Evolutionary conservation across 345 rosid genomes (phyloP).

Genomic region (Hibiscus trionum): DNA sequence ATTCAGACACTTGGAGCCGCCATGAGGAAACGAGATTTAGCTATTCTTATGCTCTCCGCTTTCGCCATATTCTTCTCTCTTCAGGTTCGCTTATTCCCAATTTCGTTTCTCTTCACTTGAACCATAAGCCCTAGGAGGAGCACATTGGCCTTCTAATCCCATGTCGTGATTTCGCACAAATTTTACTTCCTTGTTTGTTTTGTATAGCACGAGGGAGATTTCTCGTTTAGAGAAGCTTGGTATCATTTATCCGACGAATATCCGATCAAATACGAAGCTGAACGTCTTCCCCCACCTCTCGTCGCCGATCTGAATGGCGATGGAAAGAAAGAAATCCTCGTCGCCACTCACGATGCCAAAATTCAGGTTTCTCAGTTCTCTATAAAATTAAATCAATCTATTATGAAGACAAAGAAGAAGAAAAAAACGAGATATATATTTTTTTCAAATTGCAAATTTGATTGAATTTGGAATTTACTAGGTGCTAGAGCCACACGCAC

Average conservation of each 20-base stretch:
- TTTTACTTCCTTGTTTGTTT: background rate
- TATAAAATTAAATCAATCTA: background rate
- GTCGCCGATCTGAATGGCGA: conserved; percentile 93
- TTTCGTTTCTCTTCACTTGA: background rate
- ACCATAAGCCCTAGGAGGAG: background rate
- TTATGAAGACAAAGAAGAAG: background rate
- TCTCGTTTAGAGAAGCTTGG: conserved; percentile 96
- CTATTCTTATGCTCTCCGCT: conserved; percentile 94
- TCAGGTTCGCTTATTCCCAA: conserved; percentile 41
- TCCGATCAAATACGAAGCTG: conserved; percentile 82
- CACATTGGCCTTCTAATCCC: conserved; percentile 15
- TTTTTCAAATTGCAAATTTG: background rate
- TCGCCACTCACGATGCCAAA: conserved; percentile 90
- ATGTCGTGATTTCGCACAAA: background rate
- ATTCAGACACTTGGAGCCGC: too few relatives aligned
- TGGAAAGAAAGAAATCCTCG: conserved; percentile 81
- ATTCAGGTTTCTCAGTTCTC: conserved; percentile 48
- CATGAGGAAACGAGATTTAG: conserved; percentile 98
- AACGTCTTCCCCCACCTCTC: conserved; percentile 87
- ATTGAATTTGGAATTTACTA: conserved; percentile 15
- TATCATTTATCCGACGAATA: conserved; percentile 75
- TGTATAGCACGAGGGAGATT: conserved; percentile 90
- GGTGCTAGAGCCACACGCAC: conserved; percentile 79
- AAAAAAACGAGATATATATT: background rate
- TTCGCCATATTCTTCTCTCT: conserved; percentile 99